phyloP scores from a whole-genome alignment of 257 asterid species.

The Przewalskia tangutica region DNA sequence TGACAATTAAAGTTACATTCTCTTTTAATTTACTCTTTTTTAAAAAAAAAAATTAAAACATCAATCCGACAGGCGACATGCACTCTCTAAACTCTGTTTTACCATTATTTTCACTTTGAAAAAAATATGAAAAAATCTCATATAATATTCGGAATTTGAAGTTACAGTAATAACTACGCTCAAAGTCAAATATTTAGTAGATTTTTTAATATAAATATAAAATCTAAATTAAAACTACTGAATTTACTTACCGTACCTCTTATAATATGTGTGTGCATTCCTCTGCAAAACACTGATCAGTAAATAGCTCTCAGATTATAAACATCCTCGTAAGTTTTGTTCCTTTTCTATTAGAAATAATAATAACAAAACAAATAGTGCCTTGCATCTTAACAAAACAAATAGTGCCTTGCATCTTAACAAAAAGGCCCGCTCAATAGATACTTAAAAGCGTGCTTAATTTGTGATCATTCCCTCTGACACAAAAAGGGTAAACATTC shows the following conservation, averaged over 20 bases:
- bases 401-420: background rate
- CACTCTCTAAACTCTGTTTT: no score
- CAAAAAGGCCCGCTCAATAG: no score
- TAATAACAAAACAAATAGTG: background rate
- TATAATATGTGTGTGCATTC: background rate
- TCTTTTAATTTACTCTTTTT: background rate
- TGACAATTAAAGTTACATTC: background rate
- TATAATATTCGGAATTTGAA: no score
- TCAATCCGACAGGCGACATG: no score
- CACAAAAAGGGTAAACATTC: slow-evolving; percentile 38
- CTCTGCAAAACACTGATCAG: background rate
- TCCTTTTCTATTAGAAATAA: background rate
- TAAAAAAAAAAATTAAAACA: no score
- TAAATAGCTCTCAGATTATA: background rate
- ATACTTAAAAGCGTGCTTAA: slow-evolving; percentile 36
- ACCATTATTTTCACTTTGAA: background rate
- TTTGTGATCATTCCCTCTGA: slow-evolving; percentile 30
- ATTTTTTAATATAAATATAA: no score
- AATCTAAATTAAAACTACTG: no score
- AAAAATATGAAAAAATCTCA: background rate
- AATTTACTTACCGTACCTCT: no score
- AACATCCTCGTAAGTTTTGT: background rate
- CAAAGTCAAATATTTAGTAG: no score
- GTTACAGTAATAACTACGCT: no score
- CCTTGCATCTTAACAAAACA: background rate